Evolutionary conservation across 371 early-diverging fungal genomes (phyloP), one percentile per base, ranked within the genome.

Genomic region (Rhizopus delemar): DNA sequence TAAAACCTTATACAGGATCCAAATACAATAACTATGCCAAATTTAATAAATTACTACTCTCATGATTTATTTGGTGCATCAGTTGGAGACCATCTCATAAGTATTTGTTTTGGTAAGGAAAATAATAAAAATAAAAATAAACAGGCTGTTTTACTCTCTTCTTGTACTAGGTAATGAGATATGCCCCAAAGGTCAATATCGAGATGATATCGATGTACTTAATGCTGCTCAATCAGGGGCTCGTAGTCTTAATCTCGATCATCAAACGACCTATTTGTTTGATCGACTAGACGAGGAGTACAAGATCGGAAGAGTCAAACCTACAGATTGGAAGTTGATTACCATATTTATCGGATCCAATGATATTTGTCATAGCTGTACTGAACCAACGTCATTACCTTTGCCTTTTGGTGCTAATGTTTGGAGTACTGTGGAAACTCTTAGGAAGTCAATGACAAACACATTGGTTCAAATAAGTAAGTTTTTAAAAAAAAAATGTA

Each of bases 321-420:
- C 36, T 39, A 65, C 71, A 6, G 86, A 86, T 51, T 89, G 84
- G 84, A 89, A 89, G 65, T 59, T 89, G 13, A 53, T 83, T 0
- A 83, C 82, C 0, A 53, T 89, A 8, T 86, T 87, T 62, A 85
- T 89, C 45, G 90, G 90, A 7, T 81, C 79, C 45, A 89, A 89
- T 60, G 87, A 89, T 59, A 71, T 85, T 33, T 89, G 90, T 57
- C 81, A 76, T 16, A 69, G 82, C 2, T 86, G 86, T 54, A 65
- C 62, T 6, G 68, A 57, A 9, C 22, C 59, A 0, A 64, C 68
- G 2, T 71, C 73, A 3, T 32, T 69, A 28, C 80, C 80, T 2
- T 38, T 41, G 2, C 46, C 63, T 2, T 79, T 65, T 32, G 48
- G 57, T 31, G 53, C 57, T n/a, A 67, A 79, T 49, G 60, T 74